Conservation (phyloP, 108 stramenopile species). For the Cyclotella baltica region DNA sequence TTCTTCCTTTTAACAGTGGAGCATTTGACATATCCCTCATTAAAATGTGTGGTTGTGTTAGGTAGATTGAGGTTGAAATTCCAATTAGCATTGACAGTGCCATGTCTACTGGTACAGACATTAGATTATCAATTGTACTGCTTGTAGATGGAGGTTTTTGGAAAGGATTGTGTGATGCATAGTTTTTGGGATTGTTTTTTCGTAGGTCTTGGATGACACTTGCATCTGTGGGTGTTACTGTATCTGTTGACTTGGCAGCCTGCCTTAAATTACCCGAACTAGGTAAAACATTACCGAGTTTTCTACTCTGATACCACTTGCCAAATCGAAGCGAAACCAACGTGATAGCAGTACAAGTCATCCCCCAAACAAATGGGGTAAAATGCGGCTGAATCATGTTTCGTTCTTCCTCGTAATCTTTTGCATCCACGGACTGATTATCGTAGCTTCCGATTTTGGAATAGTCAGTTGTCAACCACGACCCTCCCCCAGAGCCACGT, state of each 20-base stretch:
- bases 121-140: constrained; percentile 3
- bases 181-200: constrained; percentile 9
- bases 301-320: constrained; percentile 29
- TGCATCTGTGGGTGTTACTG: background rate
- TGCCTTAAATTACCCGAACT: too few relatives aligned
- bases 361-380: constrained; percentile 44
- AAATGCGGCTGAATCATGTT: constrained; percentile 27
- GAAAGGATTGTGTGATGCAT: background rate
- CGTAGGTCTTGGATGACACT: constrained; percentile 18
- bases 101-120: constrained; percentile 34
- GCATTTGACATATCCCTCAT: constrained; percentile 27
- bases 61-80: constrained; percentile 32
- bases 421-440: background rate
- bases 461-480: background rate
- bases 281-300: background rate
- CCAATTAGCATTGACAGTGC: constrained; percentile 41
- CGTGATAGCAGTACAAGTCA: constrained; percentile 20
- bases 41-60: constrained; percentile 6
- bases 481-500: background rate
- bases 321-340: constrained; percentile 42
- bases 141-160: background rate
- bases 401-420: constrained; percentile 36
- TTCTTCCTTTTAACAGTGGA: constrained; percentile 32
- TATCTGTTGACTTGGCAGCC: background rate
- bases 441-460: background rate